Percentiles rank a stretch among this genome's conserved stretches.
Conservation (phyloP, 257 asterid species). For the Ocimum tenuiflorum region DNA sequence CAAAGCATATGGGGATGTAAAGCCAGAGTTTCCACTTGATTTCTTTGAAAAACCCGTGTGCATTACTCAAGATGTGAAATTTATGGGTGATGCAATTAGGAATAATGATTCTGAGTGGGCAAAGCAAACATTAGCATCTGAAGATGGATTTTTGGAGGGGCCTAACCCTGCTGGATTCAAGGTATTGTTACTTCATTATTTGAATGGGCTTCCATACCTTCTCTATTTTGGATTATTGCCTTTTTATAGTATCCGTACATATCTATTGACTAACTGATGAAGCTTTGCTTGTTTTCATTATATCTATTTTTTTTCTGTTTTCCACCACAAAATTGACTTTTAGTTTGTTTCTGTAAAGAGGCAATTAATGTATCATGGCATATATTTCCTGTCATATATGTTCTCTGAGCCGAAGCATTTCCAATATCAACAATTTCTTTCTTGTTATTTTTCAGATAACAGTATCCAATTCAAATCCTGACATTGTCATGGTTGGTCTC, state of each 20-base stretch:
- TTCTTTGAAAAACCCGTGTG: conserved; percentile 86
- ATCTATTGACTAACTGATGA: too few relatives aligned
- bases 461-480: conserved; percentile 88
- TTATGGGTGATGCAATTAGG: conserved; percentile 81
- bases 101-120: conserved; percentile 95
- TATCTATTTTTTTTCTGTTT: not conserved
- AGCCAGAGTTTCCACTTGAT: conserved; percentile 95
- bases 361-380: not conserved
- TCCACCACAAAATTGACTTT: not conserved
- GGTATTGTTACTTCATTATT: conserved; percentile 39
- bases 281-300: not conserved
- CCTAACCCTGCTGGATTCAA: conserved; percentile 82
- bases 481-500: conserved; percentile 92
- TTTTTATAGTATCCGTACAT: not conserved
- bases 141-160: conserved; percentile 94
- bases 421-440: conserved; percentile 9
- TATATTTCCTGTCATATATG: conserved; percentile 1
- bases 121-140: conserved; percentile 85
- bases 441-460: conserved; percentile 48
- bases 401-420: conserved; percentile 11
- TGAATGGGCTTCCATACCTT: conserved; percentile 9
- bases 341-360: not conserved
- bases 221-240: conserved; percentile 7
- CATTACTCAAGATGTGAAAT: conserved; percentile 82
- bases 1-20: conserved; percentile 79